Evolutionary conservation across 1,139 yeast species (phyloP), one percentile per base, ranked within the genome.

Genomic region (Debaryomyces subglobosus): DNA sequence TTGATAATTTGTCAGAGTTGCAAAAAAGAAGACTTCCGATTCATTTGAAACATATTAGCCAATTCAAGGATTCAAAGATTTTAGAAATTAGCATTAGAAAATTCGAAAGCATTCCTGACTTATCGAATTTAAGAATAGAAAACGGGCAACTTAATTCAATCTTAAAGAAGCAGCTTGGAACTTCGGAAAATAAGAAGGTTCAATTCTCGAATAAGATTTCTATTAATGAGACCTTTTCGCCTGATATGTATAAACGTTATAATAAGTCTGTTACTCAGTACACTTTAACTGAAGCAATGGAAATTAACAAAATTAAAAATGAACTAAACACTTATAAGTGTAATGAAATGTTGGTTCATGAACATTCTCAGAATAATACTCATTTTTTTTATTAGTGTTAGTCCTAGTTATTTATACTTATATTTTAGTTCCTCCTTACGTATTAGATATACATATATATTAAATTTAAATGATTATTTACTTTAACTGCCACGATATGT

Each of bases 401-500:
- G 39, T 5, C 21, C n/a, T 25, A 20, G 24, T 34, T 44, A 29
- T 44, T 44, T 30, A 30, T 23, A 24, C 30, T 42, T 35, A 42
- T 32, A 15, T 21, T 32, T 42, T 42, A 42, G 25, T 42, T 35
- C 44, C 32, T 23, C 29, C 10, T 5, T 42, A 42, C 39, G 39
- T 42, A 34, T 24, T 42, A 42, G 38, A 35, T 35, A 35, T 35
- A 34, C 18, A 32, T 35, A 25, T 29, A 13, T 32, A 32, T 30
- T 33, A 33, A 24, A 16, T 34, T 42, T 18, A 20, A 33, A 20
- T 33, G 15, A 29, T 20, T 39, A 39, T 29, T 39, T 29, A 20
- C 18, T 37, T 48, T 52, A 85, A 58, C 88, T 82, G 3, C 97
- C 97, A 53, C 97, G 79, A 68, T 91, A 91, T 0, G 97, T 91